phyloP scores from a whole-genome alignment of 148 eudicot species.

The Arctostaphylos glauca region DNA sequence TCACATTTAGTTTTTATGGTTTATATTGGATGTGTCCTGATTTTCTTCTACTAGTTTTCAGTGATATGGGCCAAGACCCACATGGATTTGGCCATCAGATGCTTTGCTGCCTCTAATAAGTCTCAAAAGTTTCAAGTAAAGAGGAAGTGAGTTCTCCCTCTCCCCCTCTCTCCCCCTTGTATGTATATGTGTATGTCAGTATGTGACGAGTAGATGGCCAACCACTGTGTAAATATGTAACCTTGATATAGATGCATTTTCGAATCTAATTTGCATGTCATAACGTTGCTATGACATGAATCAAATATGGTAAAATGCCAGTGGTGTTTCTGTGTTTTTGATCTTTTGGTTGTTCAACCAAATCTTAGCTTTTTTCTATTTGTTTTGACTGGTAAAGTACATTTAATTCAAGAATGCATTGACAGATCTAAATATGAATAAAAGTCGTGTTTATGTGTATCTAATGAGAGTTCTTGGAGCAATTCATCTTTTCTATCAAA shows the following conservation, averaged over 20 bases:
- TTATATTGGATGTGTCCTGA: slow-evolving; percentile 14
- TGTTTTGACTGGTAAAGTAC: not conserved
- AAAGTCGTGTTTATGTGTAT: not conserved
- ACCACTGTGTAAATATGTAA: not conserved
- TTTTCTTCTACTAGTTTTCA: slow-evolving; percentile 25
- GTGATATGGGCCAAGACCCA: slow-evolving; percentile 40
- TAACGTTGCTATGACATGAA: not conserved
- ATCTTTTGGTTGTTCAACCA: not conserved
- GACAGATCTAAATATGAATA: not conserved
- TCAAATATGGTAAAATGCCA: not conserved
- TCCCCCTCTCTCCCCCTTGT: not conserved
- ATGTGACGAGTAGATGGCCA: not conserved
- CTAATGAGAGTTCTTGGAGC: not conserved
- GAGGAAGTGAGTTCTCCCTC: slow-evolving; percentile 59
- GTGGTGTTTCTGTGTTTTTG: not conserved
- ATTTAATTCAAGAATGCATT: not conserved
- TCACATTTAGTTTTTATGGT: not conserved
- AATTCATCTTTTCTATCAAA: not conserved
- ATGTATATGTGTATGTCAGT: not conserved
- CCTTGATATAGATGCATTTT: not conserved
- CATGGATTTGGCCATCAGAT: slow-evolving; percentile 40
- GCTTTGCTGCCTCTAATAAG: slow-evolving; percentile 48
- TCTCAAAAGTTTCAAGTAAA: slow-evolving; percentile 46
- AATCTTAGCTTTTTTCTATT: not conserved
- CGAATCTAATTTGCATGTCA: not conserved